phyloP scores from a whole-genome alignment of 2,329 filamentous ascomycete genomes.

The Ophiosphaerella korrae region DNA sequence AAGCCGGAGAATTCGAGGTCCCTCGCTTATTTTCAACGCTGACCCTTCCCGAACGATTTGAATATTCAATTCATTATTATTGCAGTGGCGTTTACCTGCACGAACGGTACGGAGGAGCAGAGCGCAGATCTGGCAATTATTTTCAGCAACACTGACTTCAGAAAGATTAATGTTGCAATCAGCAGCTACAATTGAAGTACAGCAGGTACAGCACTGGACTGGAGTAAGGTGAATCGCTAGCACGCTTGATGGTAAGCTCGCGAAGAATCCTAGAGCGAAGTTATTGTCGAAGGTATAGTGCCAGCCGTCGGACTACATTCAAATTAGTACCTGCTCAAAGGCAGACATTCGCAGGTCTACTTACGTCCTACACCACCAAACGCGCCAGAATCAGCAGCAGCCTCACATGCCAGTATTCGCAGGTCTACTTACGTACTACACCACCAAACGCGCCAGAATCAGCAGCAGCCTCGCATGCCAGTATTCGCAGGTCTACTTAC shows the following conservation, averaged over 20 bases:
- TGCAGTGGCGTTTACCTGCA: conserved; percentile 4
- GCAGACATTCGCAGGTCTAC: conserved; percentile 1
- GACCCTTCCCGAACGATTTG: conserved; percentile 7
- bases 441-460: too few relatives aligned
- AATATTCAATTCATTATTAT: conserved; percentile 4
- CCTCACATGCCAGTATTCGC: background rate
- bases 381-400: background rate
- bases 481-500: too few relatives aligned
- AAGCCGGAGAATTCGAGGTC: background rate
- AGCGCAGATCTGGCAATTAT: conserved; percentile 11
- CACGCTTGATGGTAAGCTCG: conserved; percentile 2
- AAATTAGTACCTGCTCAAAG: conserved; percentile 1
- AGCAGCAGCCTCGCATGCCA: too few relatives aligned
- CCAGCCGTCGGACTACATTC: conserved; percentile 11
- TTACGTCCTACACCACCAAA: conserved; percentile 10
- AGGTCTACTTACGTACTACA: too few relatives aligned
- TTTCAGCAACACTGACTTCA: conserved; percentile 6
- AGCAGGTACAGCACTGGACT: conserved; percentile 8
- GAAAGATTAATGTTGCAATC: conserved; percentile 6
- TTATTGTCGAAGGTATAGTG: conserved; percentile 7
- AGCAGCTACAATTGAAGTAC: conserved; percentile 6
- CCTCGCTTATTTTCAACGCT: background rate
- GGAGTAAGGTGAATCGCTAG: conserved; percentile 3
- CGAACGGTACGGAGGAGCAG: conserved; percentile 1
- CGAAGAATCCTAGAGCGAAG: conserved; percentile 9